Conservation (phyloP, 768 basidiomycete species). For the Clavulina sp. region DNA sequence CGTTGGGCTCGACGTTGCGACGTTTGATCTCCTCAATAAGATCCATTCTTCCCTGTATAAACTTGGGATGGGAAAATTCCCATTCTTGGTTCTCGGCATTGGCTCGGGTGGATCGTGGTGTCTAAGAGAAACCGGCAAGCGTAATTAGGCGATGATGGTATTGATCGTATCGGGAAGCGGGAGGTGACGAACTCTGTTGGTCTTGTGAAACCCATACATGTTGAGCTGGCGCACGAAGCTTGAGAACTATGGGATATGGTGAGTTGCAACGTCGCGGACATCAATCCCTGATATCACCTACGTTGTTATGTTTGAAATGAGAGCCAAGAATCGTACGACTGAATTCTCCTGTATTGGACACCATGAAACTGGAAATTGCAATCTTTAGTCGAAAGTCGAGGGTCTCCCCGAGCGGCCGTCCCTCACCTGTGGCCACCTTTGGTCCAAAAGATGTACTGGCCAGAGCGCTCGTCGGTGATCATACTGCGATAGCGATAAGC, state of each 20-base stretch:
- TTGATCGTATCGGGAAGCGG: constrained; percentile 4
- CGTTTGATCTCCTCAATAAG: constrained; percentile 74
- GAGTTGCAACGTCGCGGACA: neutral
- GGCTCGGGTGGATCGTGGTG: constrained; percentile 67
- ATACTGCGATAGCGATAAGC: constrained; percentile 31
- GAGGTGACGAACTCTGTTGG: constrained; percentile 43
- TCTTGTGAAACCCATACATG: constrained; percentile 95
- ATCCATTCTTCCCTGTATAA: constrained; percentile 63
- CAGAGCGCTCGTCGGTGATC: constrained; percentile 69
- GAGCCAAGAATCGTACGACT: constrained; percentile 68
- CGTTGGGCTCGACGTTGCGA: constrained; percentile 58
- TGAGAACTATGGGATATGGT: constrained; percentile 49
- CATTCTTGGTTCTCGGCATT: constrained; percentile 58
- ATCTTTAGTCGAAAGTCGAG: neutral
- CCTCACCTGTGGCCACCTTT: constrained; percentile 50
- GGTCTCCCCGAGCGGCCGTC: neutral
- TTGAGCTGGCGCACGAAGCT: constrained; percentile 90
- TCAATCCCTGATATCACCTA: constrained; percentile 19
- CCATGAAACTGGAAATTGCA: constrained; percentile 41
- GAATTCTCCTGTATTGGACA: constrained; percentile 74
- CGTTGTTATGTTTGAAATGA: constrained; percentile 85
- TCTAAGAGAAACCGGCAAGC: constrained; percentile 27
- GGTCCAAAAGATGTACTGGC: constrained; percentile 70
- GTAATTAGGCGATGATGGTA: neutral
- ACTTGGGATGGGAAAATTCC: constrained; percentile 82